Evolutionary conservation across 1,284 basidiomycete species (phyloP).

Genomic region (Irpex lacteus): DNA sequence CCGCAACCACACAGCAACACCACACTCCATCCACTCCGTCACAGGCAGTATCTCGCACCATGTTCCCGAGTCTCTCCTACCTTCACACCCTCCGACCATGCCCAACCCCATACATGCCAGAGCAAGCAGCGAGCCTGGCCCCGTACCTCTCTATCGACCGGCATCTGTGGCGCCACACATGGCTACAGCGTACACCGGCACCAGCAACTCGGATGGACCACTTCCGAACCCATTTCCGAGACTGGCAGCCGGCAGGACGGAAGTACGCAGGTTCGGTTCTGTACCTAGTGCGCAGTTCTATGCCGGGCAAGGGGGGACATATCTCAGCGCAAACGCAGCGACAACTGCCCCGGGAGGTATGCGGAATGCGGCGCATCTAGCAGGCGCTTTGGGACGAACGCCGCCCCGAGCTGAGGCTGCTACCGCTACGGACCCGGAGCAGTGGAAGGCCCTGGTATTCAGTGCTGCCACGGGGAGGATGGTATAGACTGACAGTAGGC

Average conservation of each 20-base stretch:
- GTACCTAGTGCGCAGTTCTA: slow-evolving; percentile 16
- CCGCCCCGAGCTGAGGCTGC: slow-evolving; percentile 12
- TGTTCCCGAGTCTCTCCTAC: slow-evolving; percentile 11
- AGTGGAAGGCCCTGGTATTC: slow-evolving; percentile 22
- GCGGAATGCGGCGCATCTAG: slow-evolving; percentile 14
- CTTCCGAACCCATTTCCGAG: slow-evolving; percentile 22
- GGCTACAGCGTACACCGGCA: not conserved
- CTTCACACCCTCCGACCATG: not conserved
- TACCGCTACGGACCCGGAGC: slow-evolving; percentile 6
- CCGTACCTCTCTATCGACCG: slow-evolving; percentile 11
- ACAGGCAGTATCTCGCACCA: slow-evolving; percentile 25
- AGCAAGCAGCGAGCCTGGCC: slow-evolving; percentile 16
- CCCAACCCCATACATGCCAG: slow-evolving; percentile 11
- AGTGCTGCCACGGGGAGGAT: slow-evolving; percentile 16
- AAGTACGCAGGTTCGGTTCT: slow-evolving; percentile 22
- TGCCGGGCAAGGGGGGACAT: slow-evolving; percentile 5
- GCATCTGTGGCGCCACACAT: slow-evolving; percentile 16
- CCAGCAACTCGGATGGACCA: slow-evolving; percentile 5
- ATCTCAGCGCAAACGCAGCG: not conserved
- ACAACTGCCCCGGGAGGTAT: not conserved
- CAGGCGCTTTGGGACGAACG: slow-evolving; percentile 14
- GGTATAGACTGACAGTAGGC: not conserved
- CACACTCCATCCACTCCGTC: slow-evolving; percentile 26
- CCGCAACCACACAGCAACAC: slow-evolving; percentile 18
- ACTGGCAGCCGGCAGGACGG: slow-evolving; percentile 6